Conservation (phyloP, 1,284 basidiomycete genomes). For the Puccinia horiana region DNA sequence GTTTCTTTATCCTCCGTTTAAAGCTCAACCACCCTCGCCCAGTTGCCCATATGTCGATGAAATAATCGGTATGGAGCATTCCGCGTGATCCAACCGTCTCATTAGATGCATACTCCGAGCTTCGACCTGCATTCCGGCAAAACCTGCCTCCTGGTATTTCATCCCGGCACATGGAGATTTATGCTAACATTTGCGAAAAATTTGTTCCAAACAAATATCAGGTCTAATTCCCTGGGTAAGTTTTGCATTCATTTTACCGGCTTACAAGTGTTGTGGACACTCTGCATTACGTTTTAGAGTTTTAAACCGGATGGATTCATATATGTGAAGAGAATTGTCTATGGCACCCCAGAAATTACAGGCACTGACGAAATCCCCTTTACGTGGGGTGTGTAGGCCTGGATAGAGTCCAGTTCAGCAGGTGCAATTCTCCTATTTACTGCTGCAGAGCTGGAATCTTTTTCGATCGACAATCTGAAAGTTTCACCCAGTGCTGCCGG, state of each 20-base stretch:
- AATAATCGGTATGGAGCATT: background rate
- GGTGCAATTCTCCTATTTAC: conserved; percentile 48
- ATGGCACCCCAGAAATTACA: no score
- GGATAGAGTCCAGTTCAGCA: conserved; percentile 44
- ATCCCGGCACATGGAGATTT: no score
- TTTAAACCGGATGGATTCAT: background rate
- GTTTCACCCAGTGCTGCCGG: conserved; percentile 37
- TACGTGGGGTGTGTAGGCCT: conserved; percentile 7
- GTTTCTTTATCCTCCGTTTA: background rate
- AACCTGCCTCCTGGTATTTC: background rate
- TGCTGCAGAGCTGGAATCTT: conserved; percentile 44
- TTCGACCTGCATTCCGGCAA: background rate
- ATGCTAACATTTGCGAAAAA: background rate
- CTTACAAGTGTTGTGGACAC: no score
- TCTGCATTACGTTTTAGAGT: no score
- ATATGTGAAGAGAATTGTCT: background rate
- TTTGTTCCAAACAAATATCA: background rate
- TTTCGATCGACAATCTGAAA: conserved; percentile 26
- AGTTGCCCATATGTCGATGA: background rate
- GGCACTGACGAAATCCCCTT: background rate
- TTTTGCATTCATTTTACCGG: background rate
- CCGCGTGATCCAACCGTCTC: background rate
- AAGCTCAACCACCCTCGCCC: background rate
- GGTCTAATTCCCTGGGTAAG: conserved; percentile 47
- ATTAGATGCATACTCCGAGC: background rate